Evolutionary conservation across 371 early-diverging fungal genomes (phyloP).

Genomic region (Mortierella sp.): DNA sequence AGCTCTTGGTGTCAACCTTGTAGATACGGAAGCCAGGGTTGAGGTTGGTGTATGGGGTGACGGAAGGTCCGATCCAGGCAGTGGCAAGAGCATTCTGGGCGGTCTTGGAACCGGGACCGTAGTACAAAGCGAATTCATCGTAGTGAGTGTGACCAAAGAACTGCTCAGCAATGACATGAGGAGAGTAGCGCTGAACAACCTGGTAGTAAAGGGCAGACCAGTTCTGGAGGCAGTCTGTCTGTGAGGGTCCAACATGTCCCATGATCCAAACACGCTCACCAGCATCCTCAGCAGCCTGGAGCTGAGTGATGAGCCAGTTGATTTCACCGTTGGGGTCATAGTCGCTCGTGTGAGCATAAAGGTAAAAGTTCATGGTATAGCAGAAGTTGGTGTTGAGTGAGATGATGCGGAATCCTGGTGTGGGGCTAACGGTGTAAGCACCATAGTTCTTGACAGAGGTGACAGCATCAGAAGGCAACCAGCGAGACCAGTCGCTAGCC

Average conservation of each 20-base stretch:
- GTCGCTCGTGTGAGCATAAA: conserved; percentile 35
- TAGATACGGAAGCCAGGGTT: conserved; percentile 71
- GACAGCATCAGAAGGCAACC: conserved; percentile 57
- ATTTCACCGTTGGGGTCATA: conserved; percentile 68
- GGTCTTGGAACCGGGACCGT: conserved; percentile 56
- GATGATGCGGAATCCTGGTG: conserved; percentile 64
- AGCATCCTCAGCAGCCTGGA: conserved; percentile 69
- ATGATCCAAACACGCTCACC: conserved; percentile 71
- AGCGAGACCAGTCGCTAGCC: conserved; percentile 63
- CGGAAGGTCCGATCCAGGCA: conserved; percentile 68
- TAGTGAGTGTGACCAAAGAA: conserved; percentile 75
- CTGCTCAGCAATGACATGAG: conserved; percentile 71
- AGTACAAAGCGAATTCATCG: conserved; percentile 68
- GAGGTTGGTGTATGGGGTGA: conserved; percentile 64
- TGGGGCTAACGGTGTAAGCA: conserved; percentile 62
- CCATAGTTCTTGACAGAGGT: conserved; percentile 59
- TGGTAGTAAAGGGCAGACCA: conserved; percentile 70
- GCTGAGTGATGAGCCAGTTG: conserved; percentile 61
- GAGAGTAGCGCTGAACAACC: conserved; percentile 69
- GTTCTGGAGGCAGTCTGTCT: conserved; percentile 67
- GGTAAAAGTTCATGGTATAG: conserved; percentile 64
- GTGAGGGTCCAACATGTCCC: conserved; percentile 70
- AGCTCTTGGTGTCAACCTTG: conserved; percentile 67
- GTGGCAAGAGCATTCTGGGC: conserved; percentile 63
- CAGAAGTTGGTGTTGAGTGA: conserved; percentile 76